Percentiles rank a stretch among this genome's conserved stretches.
These are phyloP conservation scores for Boletus rex-veris DNA, from an alignment of 768 basidiomycete genomes.

Conservation along the genomic window DNA sequence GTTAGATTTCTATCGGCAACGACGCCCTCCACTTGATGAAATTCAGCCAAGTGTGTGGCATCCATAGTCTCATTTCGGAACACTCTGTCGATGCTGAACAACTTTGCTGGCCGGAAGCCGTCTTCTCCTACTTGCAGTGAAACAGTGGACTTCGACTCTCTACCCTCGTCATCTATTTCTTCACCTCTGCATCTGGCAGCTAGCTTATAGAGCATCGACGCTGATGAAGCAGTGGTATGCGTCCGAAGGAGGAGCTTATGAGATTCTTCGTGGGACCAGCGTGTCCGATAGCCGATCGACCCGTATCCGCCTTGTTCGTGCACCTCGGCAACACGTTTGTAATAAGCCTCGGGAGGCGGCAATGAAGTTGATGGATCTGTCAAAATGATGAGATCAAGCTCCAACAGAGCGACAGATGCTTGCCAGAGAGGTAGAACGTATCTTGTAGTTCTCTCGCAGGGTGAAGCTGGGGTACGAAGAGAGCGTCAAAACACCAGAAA, in stretches of 20 bases:
- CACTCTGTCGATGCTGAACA: constrained; percentile 97
- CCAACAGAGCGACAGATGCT: constrained; percentile 4
- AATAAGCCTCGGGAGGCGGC: constrained; percentile 76
- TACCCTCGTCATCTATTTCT: constrained; percentile 36
- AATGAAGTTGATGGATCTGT: constrained; percentile 78
- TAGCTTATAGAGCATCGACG: constrained; percentile 90
- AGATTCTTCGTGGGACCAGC: constrained; percentile 92
- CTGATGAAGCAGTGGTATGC: constrained; percentile 94
- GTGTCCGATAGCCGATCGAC: constrained; percentile 94
- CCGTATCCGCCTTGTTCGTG: constrained; percentile 89
- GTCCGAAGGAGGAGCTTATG: constrained; percentile 90
- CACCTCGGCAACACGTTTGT: constrained; percentile 74
- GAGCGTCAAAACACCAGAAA: constrained; percentile 99
- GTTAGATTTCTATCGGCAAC: constrained; percentile 93
- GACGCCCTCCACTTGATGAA: constrained; percentile 99
- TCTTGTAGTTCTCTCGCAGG: constrained; percentile 97
- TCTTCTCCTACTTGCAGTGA: constrained; percentile 39
- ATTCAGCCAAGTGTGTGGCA: constrained; percentile 97
- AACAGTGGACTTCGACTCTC: constrained; percentile 3
- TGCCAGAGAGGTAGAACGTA: constrained; percentile 96
- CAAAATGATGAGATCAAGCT: constrained; percentile 1
- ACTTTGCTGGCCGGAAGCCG: constrained; percentile 86
- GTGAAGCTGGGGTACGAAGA: constrained; percentile 99
- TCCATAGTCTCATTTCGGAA: constrained; percentile 99
- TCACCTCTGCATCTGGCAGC: constrained; percentile 80